Evolutionary conservation across 1,284 basidiomycete genomes (phyloP).

Genomic region (Xerocomus minutiporus): DNA sequence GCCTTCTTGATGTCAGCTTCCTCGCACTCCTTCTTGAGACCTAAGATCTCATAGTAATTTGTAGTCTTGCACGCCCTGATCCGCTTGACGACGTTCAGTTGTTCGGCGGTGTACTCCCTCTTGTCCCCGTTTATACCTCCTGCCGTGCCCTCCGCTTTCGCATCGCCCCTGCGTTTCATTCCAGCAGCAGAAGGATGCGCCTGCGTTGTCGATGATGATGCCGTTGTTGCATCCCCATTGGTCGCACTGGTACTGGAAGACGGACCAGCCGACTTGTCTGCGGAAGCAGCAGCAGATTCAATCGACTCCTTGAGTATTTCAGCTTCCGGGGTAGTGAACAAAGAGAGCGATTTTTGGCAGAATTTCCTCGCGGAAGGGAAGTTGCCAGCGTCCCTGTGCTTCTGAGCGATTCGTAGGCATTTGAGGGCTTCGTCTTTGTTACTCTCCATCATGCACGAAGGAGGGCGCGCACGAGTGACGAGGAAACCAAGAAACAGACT

Average conservation of each 20-base stretch:
- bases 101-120: slow-evolving; percentile 84
- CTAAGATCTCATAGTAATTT: slow-evolving; percentile 93
- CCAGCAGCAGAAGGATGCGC: slow-evolving; percentile 66
- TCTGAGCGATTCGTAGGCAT: slow-evolving; percentile 74
- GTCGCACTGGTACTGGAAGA: slow-evolving; percentile 28
- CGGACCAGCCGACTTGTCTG: slow-evolving; percentile 32
- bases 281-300: slow-evolving; percentile 45
- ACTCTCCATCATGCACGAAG: slow-evolving; percentile 61
- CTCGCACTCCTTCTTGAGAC: slow-evolving; percentile 79
- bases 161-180: slow-evolving; percentile 50
- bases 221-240: slow-evolving; percentile 31
- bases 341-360: slow-evolving; percentile 82
- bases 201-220: slow-evolving; percentile 50
- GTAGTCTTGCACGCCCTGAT: slow-evolving; percentile 83
- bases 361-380: slow-evolving; percentile 81
- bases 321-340: slow-evolving; percentile 83
- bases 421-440: slow-evolving; percentile 87
- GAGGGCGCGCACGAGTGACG: slow-evolving; percentile 6
- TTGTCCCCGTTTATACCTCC: slow-evolving; percentile 62
- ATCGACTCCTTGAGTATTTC: slow-evolving; percentile 62
- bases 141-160: slow-evolving; percentile 41
- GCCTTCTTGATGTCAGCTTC: slow-evolving; percentile 94
- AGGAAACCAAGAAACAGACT: slow-evolving; percentile 3
- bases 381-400: slow-evolving; percentile 69
- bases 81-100: slow-evolving; percentile 81